Evolutionary conservation across 768 basidiomycete genomes (phyloP).

Genomic region (Naganishia kalamii): DNA sequence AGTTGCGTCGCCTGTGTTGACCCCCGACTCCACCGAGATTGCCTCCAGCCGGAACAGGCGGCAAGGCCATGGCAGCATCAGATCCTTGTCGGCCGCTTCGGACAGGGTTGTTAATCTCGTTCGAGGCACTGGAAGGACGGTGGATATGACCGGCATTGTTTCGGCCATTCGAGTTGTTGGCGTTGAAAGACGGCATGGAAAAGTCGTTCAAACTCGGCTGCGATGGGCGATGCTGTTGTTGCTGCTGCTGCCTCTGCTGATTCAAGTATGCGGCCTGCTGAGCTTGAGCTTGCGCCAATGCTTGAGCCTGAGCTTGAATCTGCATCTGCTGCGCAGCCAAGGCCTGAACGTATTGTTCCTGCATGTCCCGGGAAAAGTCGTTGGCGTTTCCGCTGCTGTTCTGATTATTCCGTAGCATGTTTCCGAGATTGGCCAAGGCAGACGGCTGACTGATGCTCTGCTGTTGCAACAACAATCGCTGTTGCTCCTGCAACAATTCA

Average conservation of each 20-base stretch:
- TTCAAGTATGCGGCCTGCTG: conserved; percentile 3
- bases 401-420: background rate
- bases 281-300: conserved; percentile 10
- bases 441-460: conserved; percentile 13
- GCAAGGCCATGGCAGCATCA: conserved; percentile 1
- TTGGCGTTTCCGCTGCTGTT: background rate
- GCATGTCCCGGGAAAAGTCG: conserved; percentile 14
- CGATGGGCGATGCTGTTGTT: conserved; percentile 3
- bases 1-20: conserved; percentile 38
- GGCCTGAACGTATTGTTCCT: conserved; percentile 20
- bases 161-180: background rate
- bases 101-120: background rate
- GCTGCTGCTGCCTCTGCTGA: conserved; percentile 13
- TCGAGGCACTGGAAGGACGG: conserved; percentile 7
- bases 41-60: conserved; percentile 6
- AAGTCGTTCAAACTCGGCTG: conserved; percentile 19
- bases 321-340: conserved; percentile 20
- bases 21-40: background rate
- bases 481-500: conserved; percentile 46
- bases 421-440: background rate
- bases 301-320: conserved; percentile 17
- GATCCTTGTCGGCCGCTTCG: conserved; percentile 3
- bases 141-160: background rate
- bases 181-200: conserved; percentile 2
- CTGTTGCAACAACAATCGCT: conserved; percentile 43